Conservation (phyloP, 495 filamentous ascomycete species). For the Tuber calosporum region DNA sequence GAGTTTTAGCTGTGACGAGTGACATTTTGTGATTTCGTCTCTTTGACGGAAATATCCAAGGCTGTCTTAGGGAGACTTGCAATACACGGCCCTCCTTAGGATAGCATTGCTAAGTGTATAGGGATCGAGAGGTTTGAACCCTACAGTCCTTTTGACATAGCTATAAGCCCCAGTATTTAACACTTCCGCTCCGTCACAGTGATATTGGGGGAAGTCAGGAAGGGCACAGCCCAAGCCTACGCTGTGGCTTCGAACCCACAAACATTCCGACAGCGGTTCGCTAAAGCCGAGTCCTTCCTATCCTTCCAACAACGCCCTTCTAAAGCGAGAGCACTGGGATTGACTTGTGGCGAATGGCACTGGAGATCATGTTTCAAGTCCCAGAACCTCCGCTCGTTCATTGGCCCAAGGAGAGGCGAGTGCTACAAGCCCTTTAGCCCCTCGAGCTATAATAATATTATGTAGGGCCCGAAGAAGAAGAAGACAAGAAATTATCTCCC, state of each 20-base stretch:
- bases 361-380: no score
- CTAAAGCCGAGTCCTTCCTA: not conserved
- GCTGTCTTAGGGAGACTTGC: not conserved
- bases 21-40: not conserved
- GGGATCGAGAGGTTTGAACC: not conserved
- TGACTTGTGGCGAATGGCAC: not conserved
- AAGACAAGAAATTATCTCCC: no score
- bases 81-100: not conserved
- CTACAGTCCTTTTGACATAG: no score
- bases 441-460: not conserved
- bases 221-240: not conserved
- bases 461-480: not conserved
- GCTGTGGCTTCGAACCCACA: not conserved
- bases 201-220: not conserved
- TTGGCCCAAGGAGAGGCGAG: no score
- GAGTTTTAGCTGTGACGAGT: not conserved
- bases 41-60: not conserved
- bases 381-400: not conserved
- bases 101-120: not conserved
- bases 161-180: not conserved
- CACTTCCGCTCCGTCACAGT: not conserved
- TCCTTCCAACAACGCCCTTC: not conserved
- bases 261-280: not conserved
- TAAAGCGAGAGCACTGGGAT: not conserved
- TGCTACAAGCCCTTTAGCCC: not conserved